Base-by-base conservation (phyloP, 2,329 filamentous ascomycete genomes). In the Plenodomus tracheiphilus region DNA sequence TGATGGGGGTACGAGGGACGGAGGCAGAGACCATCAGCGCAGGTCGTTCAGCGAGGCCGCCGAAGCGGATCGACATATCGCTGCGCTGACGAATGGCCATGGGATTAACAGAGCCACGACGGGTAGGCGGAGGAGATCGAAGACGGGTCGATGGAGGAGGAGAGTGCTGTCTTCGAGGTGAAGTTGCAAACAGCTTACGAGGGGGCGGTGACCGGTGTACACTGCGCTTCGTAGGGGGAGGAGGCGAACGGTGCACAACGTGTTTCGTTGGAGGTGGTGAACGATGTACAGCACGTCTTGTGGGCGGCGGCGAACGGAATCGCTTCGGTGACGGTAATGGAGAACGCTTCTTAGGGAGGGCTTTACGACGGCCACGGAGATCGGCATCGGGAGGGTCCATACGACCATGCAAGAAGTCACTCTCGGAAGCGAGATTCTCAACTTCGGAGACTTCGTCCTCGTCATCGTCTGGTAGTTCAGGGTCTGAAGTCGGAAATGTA, bases 401-500 rank as follows among this genome's bases (percentile, higher is more conserved):
- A 60, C 86, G 82, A 17, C 88, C 88, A 57, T 88, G 85, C 43
- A 91, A 76, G 37, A 85, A 73, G 32, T 90, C 87, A 61, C 85
- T 90, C 44, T 85, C 73, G 2, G 78, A 77, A 39, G 78, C 51
- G 13, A 56, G 49, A 8, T 68, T 56, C 39, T 64, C 61, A 2
- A 47, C 40, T 6, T 64, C 62, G 9, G 59, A 61, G 0, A 66
- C 59, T 70, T 84, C 71, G 67, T 85, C 71, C 71, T 82, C 80
- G 45, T 89, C 85, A 32, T 91, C 88, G 39, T 89, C 89, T 21
- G 93, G 87, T 58, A 80, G 85, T 60, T 99, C 94, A 0, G 88
- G 89, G 61, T 97, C 94, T 0, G 92, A 96, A 0, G 91, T 92
- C 0, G 94, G 94, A 70, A 99, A 99, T 66, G 92, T 97, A 1